phyloP scores from a whole-genome alignment of 192 early-diverging fungal genomes.

The Coemansia sp. region DNA sequence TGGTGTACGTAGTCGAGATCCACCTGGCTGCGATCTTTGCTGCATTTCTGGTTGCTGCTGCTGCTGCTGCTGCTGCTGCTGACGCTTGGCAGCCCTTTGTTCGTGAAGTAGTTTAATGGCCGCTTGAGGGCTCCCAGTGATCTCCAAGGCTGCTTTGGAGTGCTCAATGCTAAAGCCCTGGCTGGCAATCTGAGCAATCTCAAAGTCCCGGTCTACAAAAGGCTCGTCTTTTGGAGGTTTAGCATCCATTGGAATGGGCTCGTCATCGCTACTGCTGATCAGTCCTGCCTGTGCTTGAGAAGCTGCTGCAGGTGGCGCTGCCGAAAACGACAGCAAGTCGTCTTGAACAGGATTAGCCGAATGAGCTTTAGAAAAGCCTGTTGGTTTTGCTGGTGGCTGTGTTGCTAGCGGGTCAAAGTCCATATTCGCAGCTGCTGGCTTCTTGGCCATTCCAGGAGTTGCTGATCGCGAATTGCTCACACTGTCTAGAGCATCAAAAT shows the following conservation, averaged over 20 bases:
- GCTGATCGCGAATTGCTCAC: slow-evolving; percentile 17
- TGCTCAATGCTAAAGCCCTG: slow-evolving; percentile 76
- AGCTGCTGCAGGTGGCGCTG: background rate
- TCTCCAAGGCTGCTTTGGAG: slow-evolving; percentile 67
- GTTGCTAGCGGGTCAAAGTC: slow-evolving; percentile 40
- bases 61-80: slow-evolving; percentile 7
- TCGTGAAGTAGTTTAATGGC: slow-evolving; percentile 50
- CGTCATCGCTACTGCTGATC: slow-evolving; percentile 31
- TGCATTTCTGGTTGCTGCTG: background rate
- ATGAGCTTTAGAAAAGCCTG: background rate
- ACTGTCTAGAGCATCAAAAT: slow-evolving; percentile 47
- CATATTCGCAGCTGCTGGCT: slow-evolving; percentile 13
- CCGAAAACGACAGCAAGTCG: too few relatives aligned
- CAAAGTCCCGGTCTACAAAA: slow-evolving; percentile 44
- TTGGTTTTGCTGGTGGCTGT: background rate
- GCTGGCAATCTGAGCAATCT: slow-evolving; percentile 70
- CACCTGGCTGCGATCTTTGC: background rate
- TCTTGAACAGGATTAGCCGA: background rate
- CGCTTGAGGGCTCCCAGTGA: slow-evolving; percentile 62
- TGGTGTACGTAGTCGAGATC: slow-evolving; percentile 10
- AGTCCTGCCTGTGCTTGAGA: background rate
- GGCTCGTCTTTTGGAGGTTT: slow-evolving; percentile 11
- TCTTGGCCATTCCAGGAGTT: background rate
- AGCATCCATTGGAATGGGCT: slow-evolving; percentile 33
- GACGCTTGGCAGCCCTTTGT: slow-evolving; percentile 22